phyloP scores from a whole-genome alignment of 2,329 filamentous ascomycete species.

The Nigrograna mackinnonii region DNA sequence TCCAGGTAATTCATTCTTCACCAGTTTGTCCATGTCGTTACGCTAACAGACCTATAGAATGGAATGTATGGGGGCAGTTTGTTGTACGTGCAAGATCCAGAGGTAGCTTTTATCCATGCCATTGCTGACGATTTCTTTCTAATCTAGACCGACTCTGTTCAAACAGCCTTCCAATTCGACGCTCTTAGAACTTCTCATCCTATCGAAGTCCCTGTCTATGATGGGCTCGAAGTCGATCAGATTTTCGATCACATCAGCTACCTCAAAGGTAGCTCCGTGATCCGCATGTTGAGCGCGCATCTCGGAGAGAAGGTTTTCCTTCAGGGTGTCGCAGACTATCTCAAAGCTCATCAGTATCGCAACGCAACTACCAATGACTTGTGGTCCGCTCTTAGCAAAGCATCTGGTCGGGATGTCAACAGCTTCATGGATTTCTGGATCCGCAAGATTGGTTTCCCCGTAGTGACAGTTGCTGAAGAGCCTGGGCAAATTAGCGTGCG shows the following conservation, averaged over 20 bases:
- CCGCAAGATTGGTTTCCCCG: conserved; percentile 90
- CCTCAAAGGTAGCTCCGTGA: conserved; percentile 92
- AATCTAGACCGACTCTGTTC: conserved; percentile 79
- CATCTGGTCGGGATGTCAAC: conserved; percentile 84
- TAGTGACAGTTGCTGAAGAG: conserved; percentile 84
- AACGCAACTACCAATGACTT: conserved; percentile 91
- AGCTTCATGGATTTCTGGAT: conserved; percentile 95
- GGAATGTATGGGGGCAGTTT: conserved; percentile 98
- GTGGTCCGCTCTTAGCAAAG: conserved; percentile 85
- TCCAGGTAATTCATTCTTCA: conserved; percentile 57
- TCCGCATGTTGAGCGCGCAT: conserved; percentile 93
- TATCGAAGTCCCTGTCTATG: conserved; percentile 92
- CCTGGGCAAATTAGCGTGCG: conserved; percentile 78
- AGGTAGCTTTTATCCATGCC: conserved; percentile 51
- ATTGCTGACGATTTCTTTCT: conserved; percentile 42
- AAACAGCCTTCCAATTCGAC: conserved; percentile 88
- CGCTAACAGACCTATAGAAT: conserved; percentile 59
- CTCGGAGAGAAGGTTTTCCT: conserved; percentile 88
- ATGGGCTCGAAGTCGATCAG: conserved; percentile 94
- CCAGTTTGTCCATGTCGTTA: conserved; percentile 7
- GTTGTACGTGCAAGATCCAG: conserved; percentile 65
- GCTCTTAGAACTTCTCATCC: conserved; percentile 90
- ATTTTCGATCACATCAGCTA: conserved; percentile 98
- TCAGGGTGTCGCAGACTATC: conserved; percentile 85
- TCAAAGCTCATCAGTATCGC: conserved; percentile 84